Percentiles rank a stretch among this genome's conserved stretches.
These are phyloP conservation scores for Euphorbia peplus DNA, from an alignment of 345 rosid species.

Conservation along the genomic window DNA sequence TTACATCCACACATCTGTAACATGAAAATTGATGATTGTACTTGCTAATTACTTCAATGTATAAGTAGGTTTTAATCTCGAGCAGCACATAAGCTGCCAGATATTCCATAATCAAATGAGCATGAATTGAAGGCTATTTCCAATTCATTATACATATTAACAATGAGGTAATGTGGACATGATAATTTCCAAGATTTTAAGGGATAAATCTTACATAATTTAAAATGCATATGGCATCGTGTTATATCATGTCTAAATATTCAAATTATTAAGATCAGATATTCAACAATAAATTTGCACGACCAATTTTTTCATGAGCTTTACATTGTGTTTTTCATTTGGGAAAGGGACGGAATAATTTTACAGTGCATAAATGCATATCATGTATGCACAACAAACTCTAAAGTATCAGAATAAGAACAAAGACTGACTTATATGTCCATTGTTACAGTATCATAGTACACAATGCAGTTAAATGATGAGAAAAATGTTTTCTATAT, in stretches of 20 bases:
- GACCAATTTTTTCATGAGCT: not conserved
- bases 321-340: not conserved
- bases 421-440: not conserved
- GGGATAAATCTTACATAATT: not conserved
- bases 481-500: too few species aligned
- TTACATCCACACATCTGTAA: conserved; percentile 91
- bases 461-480: not conserved
- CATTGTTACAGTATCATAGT: not conserved
- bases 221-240: not conserved
- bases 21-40: conserved; percentile 1
- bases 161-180: not conserved
- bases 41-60: conserved; percentile 9
- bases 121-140: not conserved
- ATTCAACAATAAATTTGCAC: not conserved
- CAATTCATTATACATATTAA: not conserved
- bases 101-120: conserved; percentile 8
- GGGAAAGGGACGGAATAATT: not conserved
- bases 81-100: not conserved
- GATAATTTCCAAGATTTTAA: conserved; percentile 1
- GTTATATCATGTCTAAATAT: not conserved
- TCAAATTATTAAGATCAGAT: not conserved
- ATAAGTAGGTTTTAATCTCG: not conserved
- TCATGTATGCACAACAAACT: conserved; percentile 1
- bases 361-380: not conserved
- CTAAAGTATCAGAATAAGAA: not conserved